Evolutionary conservation across 768 basidiomycete species (phyloP).

Genomic region (Trametes villosa): DNA sequence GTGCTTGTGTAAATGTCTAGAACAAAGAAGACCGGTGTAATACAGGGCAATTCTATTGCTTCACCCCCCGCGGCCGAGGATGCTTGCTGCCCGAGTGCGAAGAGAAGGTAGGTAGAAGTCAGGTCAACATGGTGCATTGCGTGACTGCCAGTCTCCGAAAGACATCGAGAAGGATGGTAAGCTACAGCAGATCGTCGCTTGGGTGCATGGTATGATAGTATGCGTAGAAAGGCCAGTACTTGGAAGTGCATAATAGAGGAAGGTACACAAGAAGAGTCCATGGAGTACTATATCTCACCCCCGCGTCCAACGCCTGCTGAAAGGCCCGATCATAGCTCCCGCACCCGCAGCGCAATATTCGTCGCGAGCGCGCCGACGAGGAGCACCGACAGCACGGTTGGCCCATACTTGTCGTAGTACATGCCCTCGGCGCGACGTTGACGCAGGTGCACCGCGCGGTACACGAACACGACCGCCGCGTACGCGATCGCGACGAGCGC

Average conservation of each 20-base stretch:
- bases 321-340: conserved; percentile 50
- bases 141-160: too few relatives aligned
- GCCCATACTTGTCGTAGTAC: conserved; percentile 91
- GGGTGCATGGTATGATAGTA: too few relatives aligned
- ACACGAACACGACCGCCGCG: conserved; percentile 79
- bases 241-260: too few relatives aligned
- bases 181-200: too few relatives aligned
- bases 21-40: conserved; percentile 18
- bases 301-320: too few relatives aligned
- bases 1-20: conserved; percentile 25
- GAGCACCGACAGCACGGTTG: conserved; percentile 71
- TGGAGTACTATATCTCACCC: too few relatives aligned
- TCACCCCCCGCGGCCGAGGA: background rate
- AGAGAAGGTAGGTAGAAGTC: too few relatives aligned
- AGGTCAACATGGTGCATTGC: too few relatives aligned
- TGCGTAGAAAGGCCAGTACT: too few relatives aligned
- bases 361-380: conserved; percentile 71
- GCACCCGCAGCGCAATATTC: conserved; percentile 72
- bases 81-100: background rate
- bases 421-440: conserved; percentile 74
- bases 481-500: conserved; percentile 90
- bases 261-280: too few relatives aligned
- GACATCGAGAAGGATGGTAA: too few relatives aligned
- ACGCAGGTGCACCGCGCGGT: conserved; percentile 71
- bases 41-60: conserved; percentile 4